A percentile compares a stretch with the other conserved stretches of the same genome.
Evolutionary conservation across 176 grass and related monocot genomes (phyloP).

Genomic region (Triticum aestivum): IWGSC_CS_RefSeq_v2.1 NC_057794.1:261875997-261876496

Average conservation of each 20-base stretch:
- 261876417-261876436: neutral
- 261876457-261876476: constrained; percentile 29
- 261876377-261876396: constrained; percentile 14
- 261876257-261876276: neutral
- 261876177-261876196: constrained; percentile 23
- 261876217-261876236: neutral
- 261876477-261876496: constrained; percentile 35
- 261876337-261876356: constrained; percentile 1
- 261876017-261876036: constrained; percentile 15
- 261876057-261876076: neutral
- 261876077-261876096: neutral
- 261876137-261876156: constrained; percentile 24
- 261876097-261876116: neutral
- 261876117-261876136: constrained; percentile 20
- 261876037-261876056: constrained; percentile 27
- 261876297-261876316: constrained; percentile 9
- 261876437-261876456: constrained; percentile 30
- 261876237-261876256: neutral
- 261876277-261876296: neutral
- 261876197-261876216: neutral
- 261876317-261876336: neutral
- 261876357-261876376: constrained; percentile 5
- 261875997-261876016: neutral
- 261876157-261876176: constrained; percentile 34
- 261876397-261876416: neutral